Conservation (phyloP, 371 early-diverging fungal species). For the Actinomortierella wolfii region DNA sequence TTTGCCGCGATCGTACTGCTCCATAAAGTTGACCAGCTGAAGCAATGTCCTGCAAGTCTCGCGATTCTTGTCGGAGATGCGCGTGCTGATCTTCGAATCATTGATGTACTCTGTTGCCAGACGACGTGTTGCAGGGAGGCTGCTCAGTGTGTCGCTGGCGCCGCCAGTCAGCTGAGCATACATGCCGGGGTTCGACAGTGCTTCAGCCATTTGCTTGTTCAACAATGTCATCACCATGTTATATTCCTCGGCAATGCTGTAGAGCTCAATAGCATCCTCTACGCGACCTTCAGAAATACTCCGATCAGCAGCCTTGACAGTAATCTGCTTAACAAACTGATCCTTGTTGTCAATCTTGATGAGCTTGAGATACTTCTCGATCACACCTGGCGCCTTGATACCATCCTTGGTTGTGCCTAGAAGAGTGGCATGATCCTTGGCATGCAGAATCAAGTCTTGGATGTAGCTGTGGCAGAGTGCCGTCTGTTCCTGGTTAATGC, state of each 20-base stretch:
- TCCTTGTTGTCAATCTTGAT: slow-evolving; percentile 58
- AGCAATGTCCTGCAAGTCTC: slow-evolving; percentile 61
- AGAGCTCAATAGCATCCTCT: slow-evolving; percentile 76
- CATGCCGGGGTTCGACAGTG: slow-evolving; percentile 45
- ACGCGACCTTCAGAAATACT: slow-evolving; percentile 69
- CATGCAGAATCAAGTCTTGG: slow-evolving; percentile 50
- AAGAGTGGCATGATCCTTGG: slow-evolving; percentile 59
- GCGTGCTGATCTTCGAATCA: slow-evolving; percentile 46
- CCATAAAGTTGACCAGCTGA: slow-evolving; percentile 61
- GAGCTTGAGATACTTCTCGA: slow-evolving; percentile 66
- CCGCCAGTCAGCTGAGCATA: slow-evolving; percentile 4
- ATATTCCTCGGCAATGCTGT: slow-evolving; percentile 77
- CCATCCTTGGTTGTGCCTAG: slow-evolving; percentile 59
- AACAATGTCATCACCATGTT: slow-evolving; percentile 78
- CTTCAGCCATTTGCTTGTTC: slow-evolving; percentile 77
- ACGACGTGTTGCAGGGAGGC: slow-evolving; percentile 44
- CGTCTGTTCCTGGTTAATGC: slow-evolving; percentile 46
- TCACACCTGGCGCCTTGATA: slow-evolving; percentile 56
- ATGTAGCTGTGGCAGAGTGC: slow-evolving; percentile 50
- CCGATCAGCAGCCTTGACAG: slow-evolving; percentile 70
- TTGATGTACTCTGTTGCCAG: slow-evolving; percentile 50
- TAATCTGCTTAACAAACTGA: slow-evolving; percentile 66
- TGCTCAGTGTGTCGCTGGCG: slow-evolving; percentile 12
- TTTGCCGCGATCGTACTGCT: slow-evolving; percentile 52
- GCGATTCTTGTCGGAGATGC: slow-evolving; percentile 24